Conservation (phyloP, 257 asterid genomes). For the Mitragyna speciosa region DNA sequence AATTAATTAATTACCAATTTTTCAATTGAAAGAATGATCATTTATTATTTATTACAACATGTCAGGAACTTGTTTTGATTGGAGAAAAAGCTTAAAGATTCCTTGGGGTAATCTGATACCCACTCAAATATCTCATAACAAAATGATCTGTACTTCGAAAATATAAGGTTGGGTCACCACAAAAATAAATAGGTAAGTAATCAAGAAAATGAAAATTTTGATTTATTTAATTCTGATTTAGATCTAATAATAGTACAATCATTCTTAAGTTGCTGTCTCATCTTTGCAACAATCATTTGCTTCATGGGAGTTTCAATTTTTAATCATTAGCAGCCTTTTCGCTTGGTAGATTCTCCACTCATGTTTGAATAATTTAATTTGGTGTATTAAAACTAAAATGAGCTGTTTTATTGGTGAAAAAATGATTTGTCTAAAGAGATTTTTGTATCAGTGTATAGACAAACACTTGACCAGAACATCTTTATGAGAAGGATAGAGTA, state of each 20-base stretch:
- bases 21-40: not conserved
- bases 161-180: constrained; percentile 14
- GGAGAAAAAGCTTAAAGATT: not conserved
- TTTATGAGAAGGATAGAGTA: not conserved
- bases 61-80: not conserved
- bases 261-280: constrained; percentile 11
- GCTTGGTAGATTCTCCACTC: not conserved
- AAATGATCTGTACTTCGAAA: constrained; percentile 1
- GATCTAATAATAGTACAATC: constrained; percentile 23
- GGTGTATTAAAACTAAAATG: constrained; percentile 9
- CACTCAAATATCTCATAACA: not conserved
- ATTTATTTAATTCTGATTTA: not conserved
- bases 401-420: not conserved
- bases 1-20: not conserved
- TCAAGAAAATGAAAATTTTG: not conserved
- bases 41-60: not conserved
- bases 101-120: not conserved
- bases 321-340: constrained; percentile 11
- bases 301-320: constrained; percentile 9
- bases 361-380: constrained; percentile 12
- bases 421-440: not conserved
- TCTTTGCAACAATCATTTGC: constrained; percentile 14
- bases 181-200: not conserved
- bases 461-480: not conserved
- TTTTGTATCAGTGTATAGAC: not conserved